phyloP scores from a whole-genome alignment of 2,329 filamentous ascomycete species.

The Diplodia intermedia region DNA sequence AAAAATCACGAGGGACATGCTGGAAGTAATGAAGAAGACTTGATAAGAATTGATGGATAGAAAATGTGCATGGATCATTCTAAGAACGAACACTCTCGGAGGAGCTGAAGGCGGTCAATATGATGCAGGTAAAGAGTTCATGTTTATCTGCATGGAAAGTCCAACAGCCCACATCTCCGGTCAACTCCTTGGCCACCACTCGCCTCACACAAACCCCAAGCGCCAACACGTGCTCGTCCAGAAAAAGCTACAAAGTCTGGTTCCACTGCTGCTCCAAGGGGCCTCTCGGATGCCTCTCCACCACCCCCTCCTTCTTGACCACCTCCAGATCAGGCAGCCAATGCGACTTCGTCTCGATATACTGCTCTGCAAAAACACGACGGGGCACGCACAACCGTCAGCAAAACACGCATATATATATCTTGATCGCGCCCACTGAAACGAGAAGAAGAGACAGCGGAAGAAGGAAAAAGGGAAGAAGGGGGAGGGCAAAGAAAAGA shows the following conservation, averaged over 20 bases:
- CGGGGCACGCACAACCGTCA: neutral
- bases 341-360: constrained; percentile 23
- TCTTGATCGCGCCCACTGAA: neutral
- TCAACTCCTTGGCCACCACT: neutral
- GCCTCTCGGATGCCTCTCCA: neutral
- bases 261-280: constrained; percentile 4
- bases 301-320: constrained; percentile 6
- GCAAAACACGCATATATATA: neutral
- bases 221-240: neutral
- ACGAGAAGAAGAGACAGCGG: neutral
- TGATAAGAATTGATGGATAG: constrained; percentile 1
- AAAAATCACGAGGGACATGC: neutral
- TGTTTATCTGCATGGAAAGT: neutral
- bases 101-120: no score
- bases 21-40: neutral
- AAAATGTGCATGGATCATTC: neutral
- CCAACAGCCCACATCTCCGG: neutral
- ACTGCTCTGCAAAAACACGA: neutral
- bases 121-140: neutral
- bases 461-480: no score
- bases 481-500: no score
- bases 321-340: constrained; percentile 29
- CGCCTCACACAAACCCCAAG: neutral
- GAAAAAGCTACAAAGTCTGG: neutral
- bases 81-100: neutral